Evolutionary conservation across 441 rosid genomes (phyloP), one percentile per base, ranked within the genome.

Genomic region (Codiaeum variegatum): DNA sequence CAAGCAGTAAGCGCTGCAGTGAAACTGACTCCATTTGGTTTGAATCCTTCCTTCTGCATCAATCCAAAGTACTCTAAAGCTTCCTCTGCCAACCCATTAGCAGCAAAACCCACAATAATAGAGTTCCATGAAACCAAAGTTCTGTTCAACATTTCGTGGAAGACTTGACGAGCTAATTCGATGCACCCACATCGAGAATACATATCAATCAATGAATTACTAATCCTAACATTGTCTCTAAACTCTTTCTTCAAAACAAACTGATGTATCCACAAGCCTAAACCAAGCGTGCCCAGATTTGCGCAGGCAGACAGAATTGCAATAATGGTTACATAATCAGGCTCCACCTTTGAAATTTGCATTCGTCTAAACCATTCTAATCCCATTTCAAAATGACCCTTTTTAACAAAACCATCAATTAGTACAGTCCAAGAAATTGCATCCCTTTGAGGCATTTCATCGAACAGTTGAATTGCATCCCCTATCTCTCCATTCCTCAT

Each of bases 1-100:
- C 95, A 93, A 4, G 97, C 97, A 0, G 98, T 84, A 32, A 93
- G 75, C 32, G 91, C 93, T 58, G 97, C 95, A 0, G 95, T 91
- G 83, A 88, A 90, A 68, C 92, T 88, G 58, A 87, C 87, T 58
- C 87, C 95, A 46, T 93, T 84, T 0, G 93, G 93, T 56, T 83
- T 74, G 71, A 84, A 83, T 62, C 92, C 90, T 76, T 87, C 83
- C 55, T 82, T 80, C 71, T 82, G 89, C 98, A 91, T 88, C 66
- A 64, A 63, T 28, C 80, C 75, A n/a, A 91, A 93, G 78, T 81
- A 79, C 28, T 82, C 83, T 74, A 91, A 75, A 71, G 97, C 89
- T 70, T 88, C 85, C 67, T 84, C 75, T 0, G 84, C 93, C 67
- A 81, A 77, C 3, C 94, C 95, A 44, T 88, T 93, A 21, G 81